Evolutionary conservation across 2,329 filamentous ascomycete genomes (phyloP).

Genomic region (Stagonosporopsis rhizophila): DNA sequence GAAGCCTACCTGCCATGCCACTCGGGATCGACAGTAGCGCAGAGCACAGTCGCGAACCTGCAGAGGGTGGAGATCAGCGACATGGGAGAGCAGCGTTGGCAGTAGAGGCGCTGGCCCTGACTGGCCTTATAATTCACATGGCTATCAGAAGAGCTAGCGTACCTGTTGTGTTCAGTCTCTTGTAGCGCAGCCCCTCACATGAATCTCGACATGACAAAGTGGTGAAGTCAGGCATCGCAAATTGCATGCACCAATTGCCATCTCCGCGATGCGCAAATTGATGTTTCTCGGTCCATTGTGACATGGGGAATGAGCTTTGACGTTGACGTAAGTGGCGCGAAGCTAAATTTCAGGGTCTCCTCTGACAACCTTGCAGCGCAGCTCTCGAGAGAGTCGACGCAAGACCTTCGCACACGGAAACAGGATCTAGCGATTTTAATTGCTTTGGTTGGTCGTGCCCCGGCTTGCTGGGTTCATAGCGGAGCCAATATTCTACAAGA

Average conservation of each 20-base stretch:
- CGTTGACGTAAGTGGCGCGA: conserved; percentile 27
- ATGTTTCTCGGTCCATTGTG: conserved; percentile 17
- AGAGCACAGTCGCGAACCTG: conserved; percentile 19
- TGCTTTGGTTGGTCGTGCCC: background rate
- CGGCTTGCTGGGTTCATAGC: background rate
- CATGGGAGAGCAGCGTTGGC: conserved; percentile 6
- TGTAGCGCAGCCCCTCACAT: background rate
- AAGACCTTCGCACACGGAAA: background rate
- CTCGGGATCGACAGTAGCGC: conserved; percentile 20
- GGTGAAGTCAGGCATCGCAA: background rate
- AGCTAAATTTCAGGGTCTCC: conserved; percentile 4
- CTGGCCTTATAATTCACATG: background rate
- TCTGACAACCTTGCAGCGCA: background rate
- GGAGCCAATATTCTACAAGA: background rate
- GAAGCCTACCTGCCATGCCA: conserved; percentile 11
- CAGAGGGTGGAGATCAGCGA: conserved; percentile 17
- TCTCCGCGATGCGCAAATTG: conserved; percentile 19
- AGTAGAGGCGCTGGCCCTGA: conserved; percentile 1
- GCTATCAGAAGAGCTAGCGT: background rate
- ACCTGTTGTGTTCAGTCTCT: background rate
- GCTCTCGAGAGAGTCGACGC: background rate
- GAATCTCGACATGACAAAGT: background rate
- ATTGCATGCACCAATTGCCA: conserved; percentile 21
- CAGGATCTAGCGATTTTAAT: background rate
- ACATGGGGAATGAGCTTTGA: conserved; percentile 30